A percentile compares a stretch with the other conserved stretches of the same genome.
Conservation (phyloP, 2,329 filamentous ascomycete genomes). For the Tympanopsis confertula region DNA sequence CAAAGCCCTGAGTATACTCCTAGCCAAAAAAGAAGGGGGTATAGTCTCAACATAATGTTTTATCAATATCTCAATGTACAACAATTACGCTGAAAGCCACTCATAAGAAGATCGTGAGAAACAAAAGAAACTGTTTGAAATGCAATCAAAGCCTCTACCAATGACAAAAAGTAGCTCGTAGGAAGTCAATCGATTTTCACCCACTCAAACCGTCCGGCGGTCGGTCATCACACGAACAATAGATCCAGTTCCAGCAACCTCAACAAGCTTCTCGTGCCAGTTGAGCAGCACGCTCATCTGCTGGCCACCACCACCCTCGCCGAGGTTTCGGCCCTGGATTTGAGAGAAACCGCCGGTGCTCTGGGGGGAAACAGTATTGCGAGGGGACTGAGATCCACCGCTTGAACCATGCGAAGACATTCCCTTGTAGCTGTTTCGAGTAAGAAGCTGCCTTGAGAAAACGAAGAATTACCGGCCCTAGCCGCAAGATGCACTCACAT, state of each 20-base stretch:
- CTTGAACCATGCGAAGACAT: conserved; percentile 27
- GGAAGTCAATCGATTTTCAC: too few relatives aligned
- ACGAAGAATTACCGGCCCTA: too few relatives aligned
- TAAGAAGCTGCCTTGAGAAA: background rate
- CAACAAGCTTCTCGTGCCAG: conserved; percentile 60
- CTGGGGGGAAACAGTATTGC: conserved; percentile 29
- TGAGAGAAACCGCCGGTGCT: conserved; percentile 55
- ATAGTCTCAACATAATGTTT: too few relatives aligned
- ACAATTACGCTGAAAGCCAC: too few relatives aligned
- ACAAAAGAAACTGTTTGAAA: too few relatives aligned
- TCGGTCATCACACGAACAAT: conserved; percentile 59
- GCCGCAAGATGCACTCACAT: conserved; percentile 36
- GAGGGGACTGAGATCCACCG: conserved; percentile 18
- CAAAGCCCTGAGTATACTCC: too few relatives aligned
- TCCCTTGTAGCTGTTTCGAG: conserved; percentile 42
- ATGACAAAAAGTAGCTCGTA: too few relatives aligned
- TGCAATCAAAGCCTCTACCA: too few relatives aligned
- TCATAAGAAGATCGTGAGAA: too few relatives aligned
- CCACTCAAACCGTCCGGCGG: conserved; percentile 46
- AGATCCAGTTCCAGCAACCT: conserved; percentile 47
- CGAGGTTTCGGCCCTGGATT: conserved; percentile 38
- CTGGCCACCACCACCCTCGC: conserved; percentile 49
- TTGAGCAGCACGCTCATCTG: conserved; percentile 58
- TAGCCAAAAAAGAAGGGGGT: too few relatives aligned
- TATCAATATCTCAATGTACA: too few relatives aligned